Base-by-base conservation (phyloP, 768 basidiomycete species). In the Suillus subluteus region DNA sequence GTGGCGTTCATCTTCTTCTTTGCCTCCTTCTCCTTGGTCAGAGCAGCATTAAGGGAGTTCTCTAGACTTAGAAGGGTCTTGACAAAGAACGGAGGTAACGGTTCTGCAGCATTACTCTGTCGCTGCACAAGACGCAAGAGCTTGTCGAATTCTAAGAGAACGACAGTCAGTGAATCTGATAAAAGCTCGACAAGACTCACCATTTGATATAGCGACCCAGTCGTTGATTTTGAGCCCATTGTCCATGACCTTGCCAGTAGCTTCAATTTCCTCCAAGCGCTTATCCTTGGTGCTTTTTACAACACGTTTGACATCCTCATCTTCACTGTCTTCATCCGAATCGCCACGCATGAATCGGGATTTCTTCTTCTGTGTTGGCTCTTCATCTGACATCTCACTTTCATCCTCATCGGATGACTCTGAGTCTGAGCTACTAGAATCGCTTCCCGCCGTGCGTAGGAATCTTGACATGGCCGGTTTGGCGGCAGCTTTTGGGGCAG, bases 1-100 rank as follows among this genome's bases (percentile, higher is more conserved):
- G 86, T 91, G 2, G 95, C 92, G 70, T 96, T 97, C 91, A 96
- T 94, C 81, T 98, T 98, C 81, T 98, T 98, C 81, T 93, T 92
- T 12, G 94, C 78, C 67, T 91, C 90, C 78, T 96, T 97, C 79
- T 98, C 96, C 76, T 93, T 93, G 12, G 89, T 82, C 52, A 93
- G 79, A 7, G 94, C 88, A 32, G 79, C 81, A 70, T 88, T 91
- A 71, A 98, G 80, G 12, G 93, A 88, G 30, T 82, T 77, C 70
- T 99, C 98, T 44, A 99, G 87, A 70, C 82, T 87, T 65, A 82
- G 78, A 58, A 94, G 85, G 40, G 88, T 91, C 74, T 87, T 90
- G 74, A 94, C 83, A 80, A 88, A 96, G 75, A 96, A 91, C 2
- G 93, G 88, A 41, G 98, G 94, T 52, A 96, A 85, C 23, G 92